Percentiles rank a stretch among this genome's conserved stretches.
Conservation (phyloP, 2,329 filamentous ascomycete genomes). For the Exophiala lecanii-corni region DNA sequence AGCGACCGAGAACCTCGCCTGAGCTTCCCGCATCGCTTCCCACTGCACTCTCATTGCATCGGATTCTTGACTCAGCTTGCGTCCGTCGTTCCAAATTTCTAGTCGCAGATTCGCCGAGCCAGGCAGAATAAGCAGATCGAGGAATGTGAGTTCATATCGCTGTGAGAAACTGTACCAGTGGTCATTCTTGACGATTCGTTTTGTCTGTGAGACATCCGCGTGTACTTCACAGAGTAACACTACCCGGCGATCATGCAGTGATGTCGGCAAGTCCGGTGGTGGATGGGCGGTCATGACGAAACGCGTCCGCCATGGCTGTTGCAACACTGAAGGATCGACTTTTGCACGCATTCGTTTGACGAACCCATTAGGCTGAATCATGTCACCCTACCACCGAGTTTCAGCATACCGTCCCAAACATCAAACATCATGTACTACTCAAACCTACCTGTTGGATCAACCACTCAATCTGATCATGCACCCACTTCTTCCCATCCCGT, state of each 20-base stretch:
- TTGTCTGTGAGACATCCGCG: constrained; percentile 28
- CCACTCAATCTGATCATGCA: constrained; percentile 35
- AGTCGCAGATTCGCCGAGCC: constrained; percentile 35
- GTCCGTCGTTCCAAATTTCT: constrained; percentile 32
- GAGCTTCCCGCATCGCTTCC: constrained; percentile 10
- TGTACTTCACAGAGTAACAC: constrained; percentile 31
- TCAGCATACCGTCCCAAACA: neutral
- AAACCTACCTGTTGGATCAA: constrained; percentile 32
- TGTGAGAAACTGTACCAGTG: constrained; percentile 34
- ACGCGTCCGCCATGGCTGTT: constrained; percentile 29
- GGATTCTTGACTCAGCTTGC: constrained; percentile 27
- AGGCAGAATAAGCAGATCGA: constrained; percentile 33
- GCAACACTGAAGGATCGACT: constrained; percentile 17
- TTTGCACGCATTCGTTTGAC: constrained; percentile 23
- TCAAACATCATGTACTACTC: too few relatives aligned
- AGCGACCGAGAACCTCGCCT: neutral
- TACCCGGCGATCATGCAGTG: constrained; percentile 25
- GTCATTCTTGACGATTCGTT: constrained; percentile 34
- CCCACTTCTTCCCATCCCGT: constrained; percentile 32
- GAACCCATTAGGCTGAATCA: constrained; percentile 17
- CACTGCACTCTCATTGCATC: constrained; percentile 33
- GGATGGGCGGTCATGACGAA: constrained; percentile 32
- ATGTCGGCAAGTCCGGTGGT: constrained; percentile 26
- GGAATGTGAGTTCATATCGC: constrained; percentile 30
- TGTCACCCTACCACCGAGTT: constrained; percentile 4